Conservation (phyloP, 768 basidiomycete species). For the Leccinum boreale region DNA sequence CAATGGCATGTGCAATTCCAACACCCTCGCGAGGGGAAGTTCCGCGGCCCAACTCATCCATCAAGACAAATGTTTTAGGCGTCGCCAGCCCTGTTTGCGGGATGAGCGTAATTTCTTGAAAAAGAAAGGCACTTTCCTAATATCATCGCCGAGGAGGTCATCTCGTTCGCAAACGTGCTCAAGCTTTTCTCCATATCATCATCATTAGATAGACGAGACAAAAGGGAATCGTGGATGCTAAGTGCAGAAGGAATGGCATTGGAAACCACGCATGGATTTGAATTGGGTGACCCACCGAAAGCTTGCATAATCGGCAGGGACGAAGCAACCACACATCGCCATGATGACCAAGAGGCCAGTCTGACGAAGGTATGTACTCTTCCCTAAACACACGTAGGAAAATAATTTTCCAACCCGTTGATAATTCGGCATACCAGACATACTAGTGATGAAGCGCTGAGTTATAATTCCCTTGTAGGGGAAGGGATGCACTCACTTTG, state of each 20-base stretch:
- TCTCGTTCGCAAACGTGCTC: constrained; percentile 95
- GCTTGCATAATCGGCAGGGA: constrained; percentile 91
- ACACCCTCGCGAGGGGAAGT: constrained; percentile 82
- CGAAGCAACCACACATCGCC: constrained; percentile 89
- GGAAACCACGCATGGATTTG: neutral
- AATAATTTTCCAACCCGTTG: neutral
- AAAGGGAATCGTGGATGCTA: constrained; percentile 78
- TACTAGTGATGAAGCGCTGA: constrained; percentile 36
- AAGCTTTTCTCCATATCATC: constrained; percentile 87
- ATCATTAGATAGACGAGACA: constrained; percentile 90
- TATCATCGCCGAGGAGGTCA: constrained; percentile 91
- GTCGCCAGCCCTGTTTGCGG: constrained; percentile 59
- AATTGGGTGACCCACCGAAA: constrained; percentile 51
- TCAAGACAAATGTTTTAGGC: constrained; percentile 66
- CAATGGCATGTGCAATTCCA: constrained; percentile 82
- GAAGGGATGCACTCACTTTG: constrained; percentile 54
- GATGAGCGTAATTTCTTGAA: neutral
- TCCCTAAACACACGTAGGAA: constrained; percentile 45
- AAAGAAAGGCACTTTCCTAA: constrained; percentile 46
- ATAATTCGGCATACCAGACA: constrained; percentile 45
- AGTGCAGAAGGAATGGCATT: neutral
- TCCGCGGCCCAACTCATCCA: constrained; percentile 93
- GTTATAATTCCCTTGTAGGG: neutral
- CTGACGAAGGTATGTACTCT: constrained; percentile 91
- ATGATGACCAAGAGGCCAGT: constrained; percentile 79